These are phyloP conservation scores for Piromyces finnis DNA, from an alignment of 192 early-diverging fungal genomes.

Conservation along the genomic window DNA sequence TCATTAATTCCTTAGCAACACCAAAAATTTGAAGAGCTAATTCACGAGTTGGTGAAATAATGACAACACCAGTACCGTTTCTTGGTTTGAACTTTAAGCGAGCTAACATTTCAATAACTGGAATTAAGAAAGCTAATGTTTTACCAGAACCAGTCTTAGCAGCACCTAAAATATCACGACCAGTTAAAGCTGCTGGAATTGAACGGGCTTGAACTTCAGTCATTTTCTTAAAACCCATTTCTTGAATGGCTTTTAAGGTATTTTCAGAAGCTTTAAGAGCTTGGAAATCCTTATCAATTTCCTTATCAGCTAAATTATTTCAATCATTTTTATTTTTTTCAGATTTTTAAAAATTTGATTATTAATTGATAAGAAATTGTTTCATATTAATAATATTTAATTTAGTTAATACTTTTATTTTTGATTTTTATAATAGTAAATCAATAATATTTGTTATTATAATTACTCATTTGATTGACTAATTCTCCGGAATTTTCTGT, in stretches of 20 bases:
- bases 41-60: constrained; percentile 96
- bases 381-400: too few relatives aligned
- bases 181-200: constrained; percentile 87
- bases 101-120: constrained; percentile 77
- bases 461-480: neutral
- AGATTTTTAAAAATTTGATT: too few relatives aligned
- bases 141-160: constrained; percentile 95
- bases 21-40: constrained; percentile 97
- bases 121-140: constrained; percentile 91
- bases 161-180: constrained; percentile 91
- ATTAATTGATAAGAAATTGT: too few relatives aligned
- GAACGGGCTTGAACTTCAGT: constrained; percentile 93
- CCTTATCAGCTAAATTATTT: neutral
- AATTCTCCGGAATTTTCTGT: neutral
- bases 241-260: constrained; percentile 21
- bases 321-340: too few relatives aligned
- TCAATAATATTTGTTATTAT: too few relatives aligned
- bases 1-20: constrained; percentile 85
- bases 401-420: too few relatives aligned
- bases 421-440: too few relatives aligned
- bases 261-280: constrained; percentile 48
- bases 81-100: constrained; percentile 89
- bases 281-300: constrained; percentile 28
- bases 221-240: constrained; percentile 87
- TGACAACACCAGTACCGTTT: constrained; percentile 86